Percentiles rank a stretch among this genome's conserved stretches.
phyloP scores from a whole-genome alignment of 164 flowering plant genomes.

The Vitis rotundifolia region DNA sequence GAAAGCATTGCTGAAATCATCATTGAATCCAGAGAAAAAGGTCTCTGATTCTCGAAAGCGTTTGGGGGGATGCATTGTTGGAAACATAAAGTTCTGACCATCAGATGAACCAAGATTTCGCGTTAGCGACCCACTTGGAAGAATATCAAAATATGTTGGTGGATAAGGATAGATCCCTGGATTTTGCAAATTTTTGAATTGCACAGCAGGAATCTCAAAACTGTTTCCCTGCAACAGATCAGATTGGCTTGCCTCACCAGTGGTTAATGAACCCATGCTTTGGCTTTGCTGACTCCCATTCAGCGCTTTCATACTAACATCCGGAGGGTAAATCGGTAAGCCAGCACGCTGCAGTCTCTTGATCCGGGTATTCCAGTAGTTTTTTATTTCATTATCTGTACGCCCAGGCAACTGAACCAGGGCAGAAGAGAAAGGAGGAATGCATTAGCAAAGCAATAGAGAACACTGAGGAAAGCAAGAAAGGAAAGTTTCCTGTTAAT shows the following conservation, averaged over 20 bases:
- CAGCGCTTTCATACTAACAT: slow-evolving; percentile 10
- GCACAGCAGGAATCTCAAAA: slow-evolving; percentile 29
- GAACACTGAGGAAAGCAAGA: background rate
- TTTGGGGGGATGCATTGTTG: slow-evolving; percentile 18
- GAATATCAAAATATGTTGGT: slow-evolving; percentile 14
- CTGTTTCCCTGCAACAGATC: slow-evolving; percentile 11
- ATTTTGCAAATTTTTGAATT: slow-evolving; percentile 16
- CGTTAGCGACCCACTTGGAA: slow-evolving; percentile 11
- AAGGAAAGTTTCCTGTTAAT: too few species aligned
- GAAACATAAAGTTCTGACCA: slow-evolving; percentile 5
- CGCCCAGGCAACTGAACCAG: slow-evolving; percentile 37
- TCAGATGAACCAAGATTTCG: slow-evolving; percentile 5
- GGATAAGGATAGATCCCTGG: slow-evolving; percentile 5
- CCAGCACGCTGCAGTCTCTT: slow-evolving; percentile 36
- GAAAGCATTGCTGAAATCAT: background rate
- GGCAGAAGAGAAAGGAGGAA: background rate
- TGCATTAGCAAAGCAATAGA: background rate
- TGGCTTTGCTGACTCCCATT: slow-evolving; percentile 18
- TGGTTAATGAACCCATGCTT: slow-evolving; percentile 4
- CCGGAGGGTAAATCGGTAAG: slow-evolving; percentile 34
- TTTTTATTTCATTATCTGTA: slow-evolving; percentile 44
- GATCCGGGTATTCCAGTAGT: slow-evolving; percentile 40
- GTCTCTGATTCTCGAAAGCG: slow-evolving; percentile 20
- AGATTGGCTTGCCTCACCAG: slow-evolving; percentile 1
- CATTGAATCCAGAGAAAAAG: slow-evolving; percentile 1